A percentile compares a stretch with the other conserved stretches of the same genome.
phyloP scores from a whole-genome alignment of 1,139 yeast species.

The Sugiyamaella castrensis region DNA sequence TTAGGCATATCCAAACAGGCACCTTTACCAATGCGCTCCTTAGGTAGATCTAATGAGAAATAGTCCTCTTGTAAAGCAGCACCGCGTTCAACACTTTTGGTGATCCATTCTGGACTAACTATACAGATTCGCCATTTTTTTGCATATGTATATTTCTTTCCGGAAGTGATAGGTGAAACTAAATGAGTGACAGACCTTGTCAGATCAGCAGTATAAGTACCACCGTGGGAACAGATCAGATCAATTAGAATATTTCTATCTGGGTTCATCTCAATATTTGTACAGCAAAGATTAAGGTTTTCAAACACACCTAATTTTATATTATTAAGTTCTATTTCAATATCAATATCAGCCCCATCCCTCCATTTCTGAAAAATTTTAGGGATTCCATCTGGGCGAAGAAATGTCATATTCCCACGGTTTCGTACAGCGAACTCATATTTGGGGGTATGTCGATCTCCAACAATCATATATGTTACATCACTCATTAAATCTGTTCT shows the following conservation, averaged over 20 bases:
- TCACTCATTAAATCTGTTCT: slow-evolving; percentile 63
- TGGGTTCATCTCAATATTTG: slow-evolving; percentile 42
- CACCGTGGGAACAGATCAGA: slow-evolving; percentile 54
- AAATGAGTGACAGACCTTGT: slow-evolving; percentile 52
- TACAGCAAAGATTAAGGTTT: slow-evolving; percentile 49
- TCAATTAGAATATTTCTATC: slow-evolving; percentile 40
- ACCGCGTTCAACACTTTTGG: slow-evolving; percentile 58
- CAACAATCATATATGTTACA: slow-evolving; percentile 66
- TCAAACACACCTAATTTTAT: slow-evolving; percentile 47
- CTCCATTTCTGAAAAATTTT: slow-evolving; percentile 52
- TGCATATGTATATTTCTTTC: slow-evolving; percentile 64
- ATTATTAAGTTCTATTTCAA: slow-evolving; percentile 29
- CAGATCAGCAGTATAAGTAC: slow-evolving; percentile 55
- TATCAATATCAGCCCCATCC: slow-evolving; percentile 46
- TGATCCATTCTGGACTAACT: slow-evolving; percentile 73
- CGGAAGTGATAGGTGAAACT: slow-evolving; percentile 46
- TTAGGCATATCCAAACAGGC: slow-evolving; percentile 46
- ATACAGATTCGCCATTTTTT: slow-evolving; percentile 64
- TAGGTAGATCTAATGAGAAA: slow-evolving; percentile 40
- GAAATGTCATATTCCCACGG: slow-evolving; percentile 57
- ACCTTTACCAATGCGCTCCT: slow-evolving; percentile 42
- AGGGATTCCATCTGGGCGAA: slow-evolving; percentile 48
- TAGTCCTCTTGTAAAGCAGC: slow-evolving; percentile 55
- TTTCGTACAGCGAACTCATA: slow-evolving; percentile 59
- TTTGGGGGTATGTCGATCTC: slow-evolving; percentile 63